phyloP scores from a whole-genome alignment of 164 flowering plant species.

The Annona cherimola region DNA sequence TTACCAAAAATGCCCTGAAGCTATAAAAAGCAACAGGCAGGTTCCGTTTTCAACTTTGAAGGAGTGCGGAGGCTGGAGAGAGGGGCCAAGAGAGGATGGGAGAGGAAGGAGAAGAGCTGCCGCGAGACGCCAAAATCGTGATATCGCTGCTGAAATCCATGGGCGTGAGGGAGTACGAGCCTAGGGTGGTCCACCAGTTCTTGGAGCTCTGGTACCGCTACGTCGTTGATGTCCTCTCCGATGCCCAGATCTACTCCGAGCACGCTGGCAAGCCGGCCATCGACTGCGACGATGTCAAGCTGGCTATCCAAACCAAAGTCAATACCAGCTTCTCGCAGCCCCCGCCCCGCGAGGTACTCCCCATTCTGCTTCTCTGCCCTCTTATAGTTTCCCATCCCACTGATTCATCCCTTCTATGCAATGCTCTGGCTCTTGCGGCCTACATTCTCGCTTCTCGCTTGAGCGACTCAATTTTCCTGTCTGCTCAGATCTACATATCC shows the following conservation, averaged over 20 bases:
- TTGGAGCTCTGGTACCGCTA: slow-evolving; percentile 90
- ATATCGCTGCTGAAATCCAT: slow-evolving; percentile 76
- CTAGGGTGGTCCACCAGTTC: slow-evolving; percentile 86
- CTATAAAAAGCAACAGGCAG: too few relatives aligned
- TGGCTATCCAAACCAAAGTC: slow-evolving; percentile 90
- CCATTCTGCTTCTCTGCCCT: background rate
- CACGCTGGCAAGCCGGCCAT: slow-evolving; percentile 81
- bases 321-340: slow-evolving; percentile 95
- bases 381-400: too few relatives aligned
- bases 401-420: too few relatives aligned
- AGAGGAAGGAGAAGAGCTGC: slow-evolving; percentile 69
- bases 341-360: slow-evolving; percentile 84
- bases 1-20: too few relatives aligned
- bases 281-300: slow-evolving; percentile 87
- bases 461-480: too few relatives aligned
- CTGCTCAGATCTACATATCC: too few relatives aligned
- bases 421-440: too few relatives aligned
- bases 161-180: slow-evolving; percentile 86
- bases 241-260: slow-evolving; percentile 88
- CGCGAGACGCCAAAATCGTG: slow-evolving; percentile 90
- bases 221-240: slow-evolving; percentile 77
- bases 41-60: too few relatives aligned
- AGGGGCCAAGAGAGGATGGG: background rate
- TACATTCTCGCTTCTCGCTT: too few relatives aligned
- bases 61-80: too few relatives aligned